Evolutionary conservation across 139 green algal genomes (phyloP), one percentile per base, ranked within the genome.

Genomic region (Eudorina sp.): DNA sequence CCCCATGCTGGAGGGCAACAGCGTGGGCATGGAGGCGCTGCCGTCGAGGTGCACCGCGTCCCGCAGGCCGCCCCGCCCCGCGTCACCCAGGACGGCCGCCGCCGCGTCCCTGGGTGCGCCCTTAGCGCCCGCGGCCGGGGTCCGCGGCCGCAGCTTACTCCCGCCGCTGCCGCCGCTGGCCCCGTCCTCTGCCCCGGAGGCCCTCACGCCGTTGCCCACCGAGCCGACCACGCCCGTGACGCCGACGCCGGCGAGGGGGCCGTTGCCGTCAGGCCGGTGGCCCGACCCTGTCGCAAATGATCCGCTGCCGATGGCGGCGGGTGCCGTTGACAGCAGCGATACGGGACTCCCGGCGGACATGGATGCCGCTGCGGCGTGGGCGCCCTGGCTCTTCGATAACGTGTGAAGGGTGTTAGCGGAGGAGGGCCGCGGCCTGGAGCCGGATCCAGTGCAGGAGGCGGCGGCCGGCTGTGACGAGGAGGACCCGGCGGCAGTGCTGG

Each of bases 1-100:
- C 38, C 29, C 55, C 27, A 66, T 23, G 55, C 55, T 66, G 55
- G 62, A 72, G 13, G 62, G 62, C 66, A 46, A 7, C 66, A 75
- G 25, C 66, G 66, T 27, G 31, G 66, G 66, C 66, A 75, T 75
- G 18, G 66, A 75, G 21, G 66, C 66, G 31, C 66, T 75, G 34
- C 66, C 66, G 25, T 75, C 66, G 34, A 75, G 31, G 21, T 51
- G 31, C 36, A 25, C 68, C 68, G 68, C 34, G 34, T 19, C 11
- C 34, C 68, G 34, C n/a, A 19, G 25, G 40, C 18, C 25, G 68
- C 68, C 36, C 16, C 19, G 9, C 34, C 34, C 68, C 40, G 68
- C 36, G n/a, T n/a, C n/a, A n/a, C n/a, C n/a, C n/a, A n/a, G n/a
- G n/a, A n/a, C n/a, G 41, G 25, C 40, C 41, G 25, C 31, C 31